A percentile compares a stretch with the other conserved stretches of the same genome.
phyloP scores from a whole-genome alignment of 192 early-diverging fungal species.

The Coemansia sp. region DNA sequence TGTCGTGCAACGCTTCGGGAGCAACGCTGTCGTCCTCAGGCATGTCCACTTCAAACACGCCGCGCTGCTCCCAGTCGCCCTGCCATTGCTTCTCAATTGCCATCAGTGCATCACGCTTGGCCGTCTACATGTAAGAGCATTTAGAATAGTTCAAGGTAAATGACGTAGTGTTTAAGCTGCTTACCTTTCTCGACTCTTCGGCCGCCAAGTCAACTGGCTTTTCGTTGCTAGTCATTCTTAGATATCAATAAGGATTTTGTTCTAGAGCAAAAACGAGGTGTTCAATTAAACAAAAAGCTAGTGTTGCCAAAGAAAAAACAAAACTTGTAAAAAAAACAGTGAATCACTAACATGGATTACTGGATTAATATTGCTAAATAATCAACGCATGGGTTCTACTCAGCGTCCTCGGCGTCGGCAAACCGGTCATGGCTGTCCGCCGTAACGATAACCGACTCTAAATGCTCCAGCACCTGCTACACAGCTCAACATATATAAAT shows the following conservation, averaged over 20 bases:
- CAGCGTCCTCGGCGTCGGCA: slow-evolving; percentile 13
- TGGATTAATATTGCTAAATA: background rate
- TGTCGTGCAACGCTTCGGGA: slow-evolving; percentile 56
- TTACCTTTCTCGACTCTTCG: slow-evolving; percentile 11
- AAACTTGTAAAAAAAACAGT: background rate
- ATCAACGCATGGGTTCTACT: background rate
- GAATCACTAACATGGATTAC: background rate
- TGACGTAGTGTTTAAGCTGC: no score
- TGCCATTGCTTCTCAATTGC: slow-evolving; percentile 76
- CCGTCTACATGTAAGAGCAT: slow-evolving; percentile 44
- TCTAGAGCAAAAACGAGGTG: background rate
- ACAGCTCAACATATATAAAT: background rate
- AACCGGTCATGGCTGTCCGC: slow-evolving; percentile 2
- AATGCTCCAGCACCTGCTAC: slow-evolving; percentile 23
- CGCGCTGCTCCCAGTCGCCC: slow-evolving; percentile 71
- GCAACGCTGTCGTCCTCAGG: slow-evolving; percentile 63
- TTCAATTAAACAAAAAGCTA: background rate
- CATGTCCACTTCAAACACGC: slow-evolving; percentile 84
- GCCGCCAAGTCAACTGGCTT: slow-evolving; percentile 23
- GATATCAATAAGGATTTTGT: background rate
- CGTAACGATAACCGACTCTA: slow-evolving; percentile 29
- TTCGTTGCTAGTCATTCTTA: background rate
- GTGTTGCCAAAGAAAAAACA: background rate
- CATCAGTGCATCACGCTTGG: slow-evolving; percentile 76
- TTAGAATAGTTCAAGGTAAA: no score